Percentiles rank a stretch among this genome's conserved stretches.
Evolutionary conservation across 192 early-diverging fungal genomes (phyloP).

Genomic region (Lunasporangiospora selenospora): DNA sequence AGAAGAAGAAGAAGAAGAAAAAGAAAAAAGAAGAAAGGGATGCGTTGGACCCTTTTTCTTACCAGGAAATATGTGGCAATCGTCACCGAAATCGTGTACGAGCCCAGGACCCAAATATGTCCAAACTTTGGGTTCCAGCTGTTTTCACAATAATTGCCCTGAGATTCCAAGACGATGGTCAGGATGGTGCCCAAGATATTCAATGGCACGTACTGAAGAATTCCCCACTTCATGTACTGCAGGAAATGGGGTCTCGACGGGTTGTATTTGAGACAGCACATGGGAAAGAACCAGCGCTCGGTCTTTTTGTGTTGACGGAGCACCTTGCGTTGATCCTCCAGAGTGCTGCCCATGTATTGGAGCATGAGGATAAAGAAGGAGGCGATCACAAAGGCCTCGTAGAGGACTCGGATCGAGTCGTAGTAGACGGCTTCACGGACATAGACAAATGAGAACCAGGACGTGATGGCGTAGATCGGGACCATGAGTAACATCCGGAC

Average conservation of each 20-base stretch:
- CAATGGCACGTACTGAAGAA: conserved; percentile 76
- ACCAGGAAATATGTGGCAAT: conserved; percentile 74
- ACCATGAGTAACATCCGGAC: conserved; percentile 79
- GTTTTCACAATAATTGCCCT: conserved; percentile 66
- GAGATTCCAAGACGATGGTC: conserved; percentile 63
- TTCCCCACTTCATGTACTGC: conserved; percentile 65
- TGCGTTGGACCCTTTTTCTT: too few species aligned
- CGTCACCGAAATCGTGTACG: conserved; percentile 65
- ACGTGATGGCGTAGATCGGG: conserved; percentile 74
- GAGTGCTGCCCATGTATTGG: conserved; percentile 66
- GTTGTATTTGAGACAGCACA: conserved; percentile 66
- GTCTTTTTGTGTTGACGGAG: conserved; percentile 52
- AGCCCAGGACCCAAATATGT: conserved; percentile 65
- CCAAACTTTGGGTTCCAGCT: conserved; percentile 73
- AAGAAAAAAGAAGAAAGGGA: background rate
- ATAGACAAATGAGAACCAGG: conserved; percentile 74
- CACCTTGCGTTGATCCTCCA: conserved; percentile 53
- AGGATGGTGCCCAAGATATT: conserved; percentile 62
- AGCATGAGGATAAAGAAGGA: conserved; percentile 77
- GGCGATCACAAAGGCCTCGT: conserved; percentile 77
- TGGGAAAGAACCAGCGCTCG: conserved; percentile 67
- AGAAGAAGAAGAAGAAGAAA: background rate
- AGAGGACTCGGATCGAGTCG: conserved; percentile 68
- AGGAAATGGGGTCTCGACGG: conserved; percentile 65
- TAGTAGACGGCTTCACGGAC: conserved; percentile 73